Base-by-base conservation (phyloP, 345 rosid species). In the Euclidium syriacum region DNA sequence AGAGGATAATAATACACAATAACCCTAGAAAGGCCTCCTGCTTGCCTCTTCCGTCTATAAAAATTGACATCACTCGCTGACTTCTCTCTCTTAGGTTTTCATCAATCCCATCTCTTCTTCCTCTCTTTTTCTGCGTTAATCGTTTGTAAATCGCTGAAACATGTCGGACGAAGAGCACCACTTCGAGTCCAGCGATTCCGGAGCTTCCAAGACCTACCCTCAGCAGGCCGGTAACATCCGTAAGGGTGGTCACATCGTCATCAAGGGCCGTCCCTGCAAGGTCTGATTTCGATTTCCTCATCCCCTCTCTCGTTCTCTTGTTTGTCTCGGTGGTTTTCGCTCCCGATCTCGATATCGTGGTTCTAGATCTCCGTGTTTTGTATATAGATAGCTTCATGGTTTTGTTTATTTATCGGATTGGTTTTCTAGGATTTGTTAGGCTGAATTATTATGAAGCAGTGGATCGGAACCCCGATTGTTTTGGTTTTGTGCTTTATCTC, bases 81-180 rank as follows among this genome's bases (percentile, higher is more conserved):
- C 64, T 53, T 62, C 63, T 34, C 57, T 22, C 20, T n/a, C 5
- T 50, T 39, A 42, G 27, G 18, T 17, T 41, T 54, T 49, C n/a
- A n/a, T 41, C 65, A 29, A 15, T 52, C 33, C 25, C 62, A 43
- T 36, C 56, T 47, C 49, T 1, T 67, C 34, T 19, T 9, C 26
- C 43, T 25, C 54, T 36, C 6, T 22, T 14, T 32, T 36, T 3
- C 26, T 26, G n/a, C 15, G 18, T 42, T 10, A 29, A 2, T 18
- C 4, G 50, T n/a, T 2, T 30, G 33, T 47, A 14, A 22, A 22
- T 6, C 59, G 11, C 23, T 52, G 54, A 19, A 67, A 11, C 61
- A 73, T 73, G 77, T 73, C 77, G 5, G 77, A 73, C 77, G 77
- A 73, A 5, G 77, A 73, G 73, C 77, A 73, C 54, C 77, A 73